Conservation (phyloP, 148 eudicot species). For the Simmondsia chinensis region DNA sequence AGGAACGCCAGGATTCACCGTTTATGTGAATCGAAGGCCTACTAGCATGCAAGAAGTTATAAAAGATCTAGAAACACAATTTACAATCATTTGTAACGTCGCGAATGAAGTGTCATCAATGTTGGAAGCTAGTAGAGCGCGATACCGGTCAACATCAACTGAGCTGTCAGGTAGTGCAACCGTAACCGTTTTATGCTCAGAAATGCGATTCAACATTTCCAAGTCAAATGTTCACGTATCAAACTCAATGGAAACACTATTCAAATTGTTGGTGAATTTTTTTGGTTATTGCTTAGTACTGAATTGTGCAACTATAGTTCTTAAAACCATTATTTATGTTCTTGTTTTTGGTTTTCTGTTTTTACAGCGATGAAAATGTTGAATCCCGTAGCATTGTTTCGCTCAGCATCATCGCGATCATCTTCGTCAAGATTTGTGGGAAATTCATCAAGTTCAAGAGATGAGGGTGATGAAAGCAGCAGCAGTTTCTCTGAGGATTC, state of each 20-base stretch:
- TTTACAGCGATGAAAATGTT: slow-evolving; percentile 77
- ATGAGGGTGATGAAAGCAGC: slow-evolving; percentile 58
- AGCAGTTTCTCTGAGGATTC: slow-evolving; percentile 69
- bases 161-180: slow-evolving; percentile 54
- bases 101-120: slow-evolving; percentile 60
- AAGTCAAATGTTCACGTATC: no score
- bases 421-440: slow-evolving; percentile 69
- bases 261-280: no score
- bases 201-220: no score
- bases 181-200: no score
- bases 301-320: background rate
- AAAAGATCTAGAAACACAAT: slow-evolving; percentile 85
- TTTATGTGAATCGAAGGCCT: slow-evolving; percentile 80
- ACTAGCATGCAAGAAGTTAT: slow-evolving; percentile 92
- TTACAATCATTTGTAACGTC: slow-evolving; percentile 49
- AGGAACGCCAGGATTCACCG: slow-evolving; percentile 85
- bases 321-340: background rate
- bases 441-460: slow-evolving; percentile 50
- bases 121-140: slow-evolving; percentile 72
- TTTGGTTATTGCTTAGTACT: no score
- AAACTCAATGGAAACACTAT: no score
- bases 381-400: slow-evolving; percentile 85
- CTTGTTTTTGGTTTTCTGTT: no score
- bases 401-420: slow-evolving; percentile 83
- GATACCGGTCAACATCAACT: slow-evolving; percentile 43